Evolutionary conservation across 108 stramenopile genomes (phyloP), one percentile per base, ranked within the genome.

Genomic region (Epipyxis sp.): DNA sequence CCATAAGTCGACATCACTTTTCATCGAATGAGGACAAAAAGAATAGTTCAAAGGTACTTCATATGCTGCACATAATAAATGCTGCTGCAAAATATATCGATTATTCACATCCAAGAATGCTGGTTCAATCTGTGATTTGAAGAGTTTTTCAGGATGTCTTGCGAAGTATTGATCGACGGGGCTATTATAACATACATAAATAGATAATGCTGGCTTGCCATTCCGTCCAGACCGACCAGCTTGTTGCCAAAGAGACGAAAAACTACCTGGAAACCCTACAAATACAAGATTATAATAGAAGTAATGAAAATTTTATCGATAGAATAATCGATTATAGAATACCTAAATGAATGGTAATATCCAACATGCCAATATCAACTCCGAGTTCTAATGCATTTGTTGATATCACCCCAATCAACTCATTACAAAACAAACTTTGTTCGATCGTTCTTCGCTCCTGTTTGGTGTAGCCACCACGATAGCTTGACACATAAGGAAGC

Each of bases 351-450:
- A 98, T 62, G 1, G 95, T 96, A 2, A 94, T 78, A 65, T 95
- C 92, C 1, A 98, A 88, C 0, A 88, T 88, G 30, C 97, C 97
- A 44, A 98, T 89, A 83, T 98, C 96, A 13, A 98, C 89, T 30
- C 96, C 96, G 0, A 97, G 85, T 80, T 97, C 96, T n/a, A 97
- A 86, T 0, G 96, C 96, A 44, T 81, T 84, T 0, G 95, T 97
- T 0, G 93, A 94, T 0, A 92, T 91, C 3, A 97, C 94, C 30
- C 93, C 97, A 30, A 92, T 59, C 1, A 98, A 87, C 42, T 92
- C 80, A 27, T 89, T 83, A 37, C 79, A 46, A 78, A 98, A 98
- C n/a, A 98, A 83, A 39, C 84, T 77, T n/a, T 86, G 57, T 82
- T 98, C 97, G 54, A 98, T 98, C 42, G 79, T 76, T 20, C 96